Evolutionary conservation across 352 stramenopile genomes (phyloP), one percentile per base, ranked within the genome.

Genomic region (Phytophthora chlamydospora): DNA sequence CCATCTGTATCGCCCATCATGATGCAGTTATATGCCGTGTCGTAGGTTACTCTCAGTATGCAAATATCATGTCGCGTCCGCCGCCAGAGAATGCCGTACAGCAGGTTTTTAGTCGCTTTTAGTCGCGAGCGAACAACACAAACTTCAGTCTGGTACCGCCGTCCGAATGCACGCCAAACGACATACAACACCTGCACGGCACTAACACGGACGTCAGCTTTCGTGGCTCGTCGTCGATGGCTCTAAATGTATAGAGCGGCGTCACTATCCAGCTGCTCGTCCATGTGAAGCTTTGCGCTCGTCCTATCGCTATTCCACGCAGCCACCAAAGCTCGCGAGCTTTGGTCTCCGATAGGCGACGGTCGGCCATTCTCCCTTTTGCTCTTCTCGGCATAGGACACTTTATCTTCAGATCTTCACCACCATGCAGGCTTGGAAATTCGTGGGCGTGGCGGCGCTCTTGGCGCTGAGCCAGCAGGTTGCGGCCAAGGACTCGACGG

Each of bases 341-440:
- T 42, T 43, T 36, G 34, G 32, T 47, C 43, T 38, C 39, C 3
- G 3, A 9, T 48, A 24, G 13, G 5, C 16, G 24, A 6, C 13
- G 33, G 27, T 17, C 32, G 31, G n/a, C 43, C 67, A 75, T 75
- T 72, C 53, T 57, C 49, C 57, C 45, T 75, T 75, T 75, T 66
- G 51, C 51, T 60, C 54, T 45, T 43, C 39, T 16, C 36, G 13
- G 29, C 56, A 62, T 45, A 71, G 44, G 62, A 66, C 43, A 52
- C 58, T 49, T 42, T 31, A 59, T 24, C 43, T 71, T 59, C 34
- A 43, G 36, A 48, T 62, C 42, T 34, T 32, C 46, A 54, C 24
- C 24, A 6, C 24, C 24, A 83, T 83, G 74, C 63, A 75, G 48
- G 65, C 43, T 51, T 80, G 71, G 60, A 83, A 78, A 59, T 32